phyloP scores from a whole-genome alignment of 78 protist species.

The Bodo saltans region DNA sequence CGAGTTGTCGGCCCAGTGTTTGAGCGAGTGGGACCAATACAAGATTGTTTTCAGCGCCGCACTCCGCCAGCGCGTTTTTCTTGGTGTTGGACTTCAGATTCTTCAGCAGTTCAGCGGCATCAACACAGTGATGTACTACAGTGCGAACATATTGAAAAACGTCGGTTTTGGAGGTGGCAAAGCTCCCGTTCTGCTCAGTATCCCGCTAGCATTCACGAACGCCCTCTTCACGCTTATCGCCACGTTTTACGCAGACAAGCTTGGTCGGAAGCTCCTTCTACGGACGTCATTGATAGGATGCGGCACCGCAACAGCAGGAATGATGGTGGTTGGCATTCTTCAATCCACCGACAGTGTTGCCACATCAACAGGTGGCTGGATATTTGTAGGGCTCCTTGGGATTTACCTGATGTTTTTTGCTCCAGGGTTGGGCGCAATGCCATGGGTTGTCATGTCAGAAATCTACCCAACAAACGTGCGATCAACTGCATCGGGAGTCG shows the following conservation, averaged over 20 bases:
- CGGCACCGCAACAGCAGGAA: background rate
- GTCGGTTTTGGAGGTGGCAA: background rate
- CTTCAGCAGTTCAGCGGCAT: slow-evolving; percentile 35
- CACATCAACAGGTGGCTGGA: background rate
- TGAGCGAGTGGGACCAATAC: background rate
- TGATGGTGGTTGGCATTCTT: background rate
- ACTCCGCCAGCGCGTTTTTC: background rate
- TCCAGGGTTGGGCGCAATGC: slow-evolving; percentile 31
- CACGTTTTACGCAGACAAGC: slow-evolving; percentile 5
- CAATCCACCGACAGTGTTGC: background rate
- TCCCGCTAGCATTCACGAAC: slow-evolving; percentile 2
- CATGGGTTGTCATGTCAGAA: slow-evolving; percentile 37
- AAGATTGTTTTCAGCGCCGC: background rate
- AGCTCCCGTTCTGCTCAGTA: background rate
- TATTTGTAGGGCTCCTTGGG: slow-evolving; percentile 1
- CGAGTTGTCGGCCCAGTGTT: background rate
- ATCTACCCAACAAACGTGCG: slow-evolving; percentile 27
- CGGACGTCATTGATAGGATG: background rate
- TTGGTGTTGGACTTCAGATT: slow-evolving; percentile 25
- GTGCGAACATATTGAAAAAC: background rate
- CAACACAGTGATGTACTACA: slow-evolving; percentile 34
- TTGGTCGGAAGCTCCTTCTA: slow-evolving; percentile 7
- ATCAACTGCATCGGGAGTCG: background rate
- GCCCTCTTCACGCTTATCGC: background rate
- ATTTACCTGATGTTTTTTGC: slow-evolving; percentile 24